Percentiles rank a stretch among this genome's conserved stretches.
Conservation (phyloP, 768 basidiomycete genomes). For the Rhodotorula diobovata region DNA sequence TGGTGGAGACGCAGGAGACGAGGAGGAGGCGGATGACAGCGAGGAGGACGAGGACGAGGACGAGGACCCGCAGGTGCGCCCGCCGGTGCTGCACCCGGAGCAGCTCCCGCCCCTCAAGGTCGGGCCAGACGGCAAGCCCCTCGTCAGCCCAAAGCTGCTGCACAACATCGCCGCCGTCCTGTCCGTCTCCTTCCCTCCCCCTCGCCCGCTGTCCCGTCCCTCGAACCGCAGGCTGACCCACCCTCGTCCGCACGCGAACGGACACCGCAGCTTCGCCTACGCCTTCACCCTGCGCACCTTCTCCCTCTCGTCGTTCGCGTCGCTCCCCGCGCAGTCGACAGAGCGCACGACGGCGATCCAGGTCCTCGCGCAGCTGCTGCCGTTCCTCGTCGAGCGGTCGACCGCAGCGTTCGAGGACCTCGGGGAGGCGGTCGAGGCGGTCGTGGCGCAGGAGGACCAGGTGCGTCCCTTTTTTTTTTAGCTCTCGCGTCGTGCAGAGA, state of each 20-base stretch:
- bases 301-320: slow-evolving; percentile 28
- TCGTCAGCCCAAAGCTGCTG: slow-evolving; percentile 7
- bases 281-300: slow-evolving; percentile 35
- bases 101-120: slow-evolving; percentile 7
- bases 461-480: neutral
- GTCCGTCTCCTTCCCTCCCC: slow-evolving; percentile 5
- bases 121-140: slow-evolving; percentile 1
- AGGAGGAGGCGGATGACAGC: slow-evolving; percentile 14
- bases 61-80: slow-evolving; percentile 2
- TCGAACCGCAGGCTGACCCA: neutral
- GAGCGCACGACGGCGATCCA: slow-evolving; percentile 23
- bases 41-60: slow-evolving; percentile 17
- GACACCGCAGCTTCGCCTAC: slow-evolving; percentile 38
- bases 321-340: slow-evolving; percentile 6
- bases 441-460: slow-evolving; percentile 19
- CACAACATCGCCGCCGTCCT: slow-evolving; percentile 34
- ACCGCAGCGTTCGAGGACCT: neutral
- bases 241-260: no score
- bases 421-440: slow-evolving; percentile 20
- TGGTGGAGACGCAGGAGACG: neutral
- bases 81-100: neutral
- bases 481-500: neutral
- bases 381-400: slow-evolving; percentile 31
- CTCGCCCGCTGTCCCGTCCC: fast-evolving
- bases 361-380: slow-evolving; percentile 20